Evolutionary conservation across 768 basidiomycete species (phyloP), one percentile per base, ranked within the genome.

Genomic region (Antrodiella citrinella): DNA sequence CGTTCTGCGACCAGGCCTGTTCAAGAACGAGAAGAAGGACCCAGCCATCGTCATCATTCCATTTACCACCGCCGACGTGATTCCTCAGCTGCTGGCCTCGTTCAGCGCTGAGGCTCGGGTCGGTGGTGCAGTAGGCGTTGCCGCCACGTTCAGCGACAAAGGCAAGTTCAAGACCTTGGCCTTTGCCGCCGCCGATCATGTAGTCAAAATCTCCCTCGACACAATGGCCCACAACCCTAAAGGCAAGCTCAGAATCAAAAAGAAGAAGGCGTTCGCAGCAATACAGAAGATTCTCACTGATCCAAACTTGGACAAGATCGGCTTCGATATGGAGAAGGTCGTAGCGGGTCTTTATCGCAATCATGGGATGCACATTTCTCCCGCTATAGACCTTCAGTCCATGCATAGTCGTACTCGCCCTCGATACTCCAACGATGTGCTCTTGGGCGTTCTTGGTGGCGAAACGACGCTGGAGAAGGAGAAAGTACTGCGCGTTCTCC

Each of bases 291-390:
- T 52, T 21, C 35, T 18, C 10, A 12, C 15, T 21, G 18, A 40
- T 9, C 5, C 44, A 2, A n/a, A 41, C 5, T 49, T 35, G 24
- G 19, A 41, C 26, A 26, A 19, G 1, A 12, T 46, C 20, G 22
- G 11, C 45, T 75, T 80, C 42, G 59, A 62, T 26, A 74, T 77
- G 75, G 78, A 78, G 53, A 65, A 63, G 35, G 54, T 80, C 1
- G 65, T 69, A 0, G 53, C 66, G 3, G 63, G 74, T 2, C 55
- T 81, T 13, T 67, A 62, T 57, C 40, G 59, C 5, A 77, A 81
- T 47, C 42, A 69, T 4, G 64, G 59, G 0, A 44, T 75, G 7
- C 62, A 57, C 12, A 67, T 78, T 19, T 48, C 45, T 11, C 49
- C 49, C 11, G 76, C 62, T 0, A 66, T 75, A 22, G 75, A 80